A percentile compares a stretch with the other conserved stretches of the same genome.
These are phyloP conservation scores for Lotmaria passim DNA, from an alignment of 208 protist species.

Conservation along the genomic window DNA sequence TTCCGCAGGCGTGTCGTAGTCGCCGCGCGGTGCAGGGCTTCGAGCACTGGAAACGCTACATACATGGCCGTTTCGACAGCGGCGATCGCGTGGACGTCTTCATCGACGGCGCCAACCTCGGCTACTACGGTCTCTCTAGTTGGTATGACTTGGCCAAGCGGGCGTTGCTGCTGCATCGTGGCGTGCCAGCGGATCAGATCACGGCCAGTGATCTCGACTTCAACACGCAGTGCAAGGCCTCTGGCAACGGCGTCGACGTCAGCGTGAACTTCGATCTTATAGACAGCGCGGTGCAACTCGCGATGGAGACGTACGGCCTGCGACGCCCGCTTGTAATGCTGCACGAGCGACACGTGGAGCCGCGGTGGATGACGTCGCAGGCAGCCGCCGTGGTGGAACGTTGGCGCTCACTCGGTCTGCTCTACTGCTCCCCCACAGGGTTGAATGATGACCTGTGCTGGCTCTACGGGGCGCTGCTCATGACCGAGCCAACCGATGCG, in stretches of 20 bases:
- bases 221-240: constrained; percentile 29
- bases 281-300: constrained; percentile 53
- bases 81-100: constrained; percentile 49
- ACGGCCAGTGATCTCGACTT: constrained; percentile 38
- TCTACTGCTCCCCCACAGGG: constrained; percentile 64
- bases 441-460: constrained; percentile 87
- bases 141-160: constrained; percentile 79
- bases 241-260: constrained; percentile 55
- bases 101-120: constrained; percentile 87
- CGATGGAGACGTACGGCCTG: constrained; percentile 40
- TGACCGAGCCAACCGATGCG: constrained; percentile 49
- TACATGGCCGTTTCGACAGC: constrained; percentile 31
- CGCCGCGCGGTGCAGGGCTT: constrained; percentile 49
- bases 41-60: constrained; percentile 58
- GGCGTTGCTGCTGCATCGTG: constrained; percentile 35
- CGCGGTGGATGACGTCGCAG: constrained; percentile 39
- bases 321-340: constrained; percentile 70
- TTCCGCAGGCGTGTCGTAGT: constrained; percentile 37
- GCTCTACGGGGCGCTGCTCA: constrained; percentile 69
- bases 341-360: constrained; percentile 74
- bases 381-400: constrained; percentile 39
- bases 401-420: constrained; percentile 47
- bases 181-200: constrained; percentile 34
- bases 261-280: constrained; percentile 71
- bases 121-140: constrained; percentile 85